These are phyloP conservation scores for Cryptococcus amylolentus DNA, from an alignment of 1,284 basidiomycete species.

Conservation along the genomic window DNA sequence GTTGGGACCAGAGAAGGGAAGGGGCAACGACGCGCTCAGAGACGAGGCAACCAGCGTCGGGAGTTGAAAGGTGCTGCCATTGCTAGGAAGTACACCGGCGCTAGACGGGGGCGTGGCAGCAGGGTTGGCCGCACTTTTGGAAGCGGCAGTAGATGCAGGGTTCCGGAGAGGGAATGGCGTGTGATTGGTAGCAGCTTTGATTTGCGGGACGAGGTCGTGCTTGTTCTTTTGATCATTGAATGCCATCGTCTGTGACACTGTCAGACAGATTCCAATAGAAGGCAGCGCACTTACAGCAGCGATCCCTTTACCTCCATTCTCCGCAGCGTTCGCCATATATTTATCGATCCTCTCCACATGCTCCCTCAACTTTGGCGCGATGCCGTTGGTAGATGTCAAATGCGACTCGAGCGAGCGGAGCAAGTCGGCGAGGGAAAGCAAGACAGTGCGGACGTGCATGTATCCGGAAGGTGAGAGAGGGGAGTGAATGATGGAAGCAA, in stretches of 20 bases:
- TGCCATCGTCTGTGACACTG: neutral
- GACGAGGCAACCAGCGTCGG: too few relatives aligned
- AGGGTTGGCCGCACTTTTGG: neutral
- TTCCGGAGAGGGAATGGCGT: neutral
- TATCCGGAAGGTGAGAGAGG: conserved; percentile 41
- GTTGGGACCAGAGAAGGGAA: too few relatives aligned
- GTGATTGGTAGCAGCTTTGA: neutral
- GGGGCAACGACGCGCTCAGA: too few relatives aligned
- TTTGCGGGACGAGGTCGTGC: neutral
- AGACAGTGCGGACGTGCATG: conserved; percentile 42
- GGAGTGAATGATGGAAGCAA: conserved; percentile 43
- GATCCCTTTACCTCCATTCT: neutral
- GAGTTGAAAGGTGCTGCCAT: too few relatives aligned
- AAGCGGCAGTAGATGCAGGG: neutral
- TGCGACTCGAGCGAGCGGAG: conserved; percentile 34
- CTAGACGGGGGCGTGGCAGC: too few relatives aligned
- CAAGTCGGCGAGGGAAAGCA: conserved; percentile 42
- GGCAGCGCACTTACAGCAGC: neutral
- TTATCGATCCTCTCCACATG: conserved; percentile 45
- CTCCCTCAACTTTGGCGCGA: conserved; percentile 33
- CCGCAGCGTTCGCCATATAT: conserved; percentile 39
- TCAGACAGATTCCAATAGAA: neutral
- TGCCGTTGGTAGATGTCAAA: conserved; percentile 24
- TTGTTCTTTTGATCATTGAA: neutral
- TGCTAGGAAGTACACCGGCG: too few relatives aligned